Conservation (phyloP, 164 flowering plant genomes). For the Akebia trifoliata region DNA sequence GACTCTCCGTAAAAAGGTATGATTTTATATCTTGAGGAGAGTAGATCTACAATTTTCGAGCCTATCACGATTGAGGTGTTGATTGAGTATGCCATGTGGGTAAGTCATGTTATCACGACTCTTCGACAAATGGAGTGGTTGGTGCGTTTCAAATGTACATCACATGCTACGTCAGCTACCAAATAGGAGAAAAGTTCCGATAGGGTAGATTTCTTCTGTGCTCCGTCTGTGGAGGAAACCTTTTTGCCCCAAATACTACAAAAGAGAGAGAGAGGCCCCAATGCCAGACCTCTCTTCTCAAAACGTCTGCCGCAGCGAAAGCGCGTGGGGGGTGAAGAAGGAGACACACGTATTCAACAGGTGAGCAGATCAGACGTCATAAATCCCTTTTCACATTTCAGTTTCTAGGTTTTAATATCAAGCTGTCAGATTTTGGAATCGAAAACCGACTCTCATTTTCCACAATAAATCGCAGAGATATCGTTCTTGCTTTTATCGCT, state of each 20-base stretch:
- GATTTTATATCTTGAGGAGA: no score
- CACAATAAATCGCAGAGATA: slow-evolving; percentile 5
- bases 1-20: no score
- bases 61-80: no score
- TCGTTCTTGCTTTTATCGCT: neutral
- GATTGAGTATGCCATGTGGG: no score
- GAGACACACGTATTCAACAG: slow-evolving; percentile 3
- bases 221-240: neutral
- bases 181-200: neutral
- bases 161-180: no score
- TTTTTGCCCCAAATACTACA: neutral
- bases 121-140: no score
- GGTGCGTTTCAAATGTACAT: no score
- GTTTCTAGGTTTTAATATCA: neutral
- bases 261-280: slow-evolving; percentile 2
- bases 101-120: no score
- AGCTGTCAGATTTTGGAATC: neutral
- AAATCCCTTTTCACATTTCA: slow-evolving; percentile 1
- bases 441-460: no score
- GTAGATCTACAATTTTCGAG: no score
- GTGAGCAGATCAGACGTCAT: slow-evolving; percentile 11
- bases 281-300: slow-evolving; percentile 5
- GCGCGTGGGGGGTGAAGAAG: neutral
- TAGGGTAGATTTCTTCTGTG: neutral
- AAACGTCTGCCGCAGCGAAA: slow-evolving; percentile 2